Evolutionary conservation across 768 basidiomycete species (phyloP).

Genomic region (Galerina sulciceps): DNA sequence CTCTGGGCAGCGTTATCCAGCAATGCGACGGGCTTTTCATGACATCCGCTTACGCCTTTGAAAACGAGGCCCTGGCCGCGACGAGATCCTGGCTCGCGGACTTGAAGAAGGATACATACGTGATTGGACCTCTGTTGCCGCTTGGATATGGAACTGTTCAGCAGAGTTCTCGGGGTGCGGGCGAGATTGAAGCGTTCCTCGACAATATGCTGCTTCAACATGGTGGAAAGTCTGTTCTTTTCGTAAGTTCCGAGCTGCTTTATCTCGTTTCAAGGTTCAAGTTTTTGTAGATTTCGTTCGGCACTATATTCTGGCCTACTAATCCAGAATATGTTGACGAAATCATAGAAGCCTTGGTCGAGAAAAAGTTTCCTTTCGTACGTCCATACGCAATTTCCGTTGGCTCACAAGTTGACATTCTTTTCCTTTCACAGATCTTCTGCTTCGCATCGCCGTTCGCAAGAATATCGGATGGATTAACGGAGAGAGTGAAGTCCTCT

Average conservation of each 20-base stretch:
- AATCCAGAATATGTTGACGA: conserved; percentile 15
- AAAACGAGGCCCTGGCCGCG: conserved; percentile 3
- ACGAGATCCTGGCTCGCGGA: conserved; percentile 8
- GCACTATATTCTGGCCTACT: conserved; percentile 13
- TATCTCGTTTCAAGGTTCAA: not conserved
- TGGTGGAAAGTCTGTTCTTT: conserved; percentile 6
- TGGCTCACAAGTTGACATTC: not conserved
- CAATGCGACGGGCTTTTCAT: conserved; percentile 6
- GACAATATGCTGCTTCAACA: not conserved
- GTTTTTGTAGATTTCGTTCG: conserved; percentile 9
- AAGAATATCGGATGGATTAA: conserved; percentile 5
- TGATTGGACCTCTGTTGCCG: conserved; percentile 15
- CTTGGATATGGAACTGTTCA: not conserved
- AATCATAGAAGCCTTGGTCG: conserved; percentile 8
- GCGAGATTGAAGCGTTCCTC: conserved; percentile 4
- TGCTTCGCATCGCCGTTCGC: conserved; percentile 14
- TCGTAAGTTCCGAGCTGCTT: conserved; percentile 4
- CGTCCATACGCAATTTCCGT: not conserved
- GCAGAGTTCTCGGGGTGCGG: not conserved
- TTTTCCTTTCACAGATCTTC: conserved; percentile 3
- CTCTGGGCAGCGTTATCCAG: not conserved
- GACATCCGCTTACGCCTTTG: conserved; percentile 1
- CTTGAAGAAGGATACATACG: conserved; percentile 1
- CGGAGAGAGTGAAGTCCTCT: conserved; percentile 1
- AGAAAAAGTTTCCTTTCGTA: conserved; percentile 16